Conservation (phyloP, 805 yeast species). For the Ogataea dorogensis region DNA sequence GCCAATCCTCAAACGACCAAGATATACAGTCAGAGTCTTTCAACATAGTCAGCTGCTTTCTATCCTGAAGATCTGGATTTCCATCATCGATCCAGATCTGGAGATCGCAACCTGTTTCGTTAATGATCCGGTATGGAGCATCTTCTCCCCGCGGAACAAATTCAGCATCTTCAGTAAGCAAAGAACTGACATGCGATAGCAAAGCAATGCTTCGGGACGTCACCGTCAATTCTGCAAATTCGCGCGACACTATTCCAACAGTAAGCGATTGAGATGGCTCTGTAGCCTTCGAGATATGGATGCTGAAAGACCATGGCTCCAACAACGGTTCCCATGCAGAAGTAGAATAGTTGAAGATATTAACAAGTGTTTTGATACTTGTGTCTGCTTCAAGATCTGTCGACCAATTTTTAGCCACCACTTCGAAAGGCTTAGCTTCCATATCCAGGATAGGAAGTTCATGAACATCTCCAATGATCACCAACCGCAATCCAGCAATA, state of each 20-base stretch:
- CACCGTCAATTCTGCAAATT: slow-evolving; percentile 74
- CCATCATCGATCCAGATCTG: slow-evolving; percentile 74
- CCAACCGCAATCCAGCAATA: slow-evolving; percentile 75
- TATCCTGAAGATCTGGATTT: slow-evolving; percentile 22
- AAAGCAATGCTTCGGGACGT: slow-evolving; percentile 81
- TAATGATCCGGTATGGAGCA: slow-evolving; percentile 75
- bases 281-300: slow-evolving; percentile 56
- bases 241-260: slow-evolving; percentile 72
- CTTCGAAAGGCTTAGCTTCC: slow-evolving; percentile 65
- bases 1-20: slow-evolving; percentile 97
- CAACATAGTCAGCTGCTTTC: slow-evolving; percentile 37
- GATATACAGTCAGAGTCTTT: slow-evolving; percentile 52
- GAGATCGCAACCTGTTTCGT: slow-evolving; percentile 83
- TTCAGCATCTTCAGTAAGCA: slow-evolving; percentile 51
- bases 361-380: slow-evolving; percentile 61
- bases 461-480: slow-evolving; percentile 85
- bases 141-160: slow-evolving; percentile 71
- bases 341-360: slow-evolving; percentile 81
- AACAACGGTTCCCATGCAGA: slow-evolving; percentile 95
- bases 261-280: slow-evolving; percentile 48
- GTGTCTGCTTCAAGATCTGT: slow-evolving; percentile 72
- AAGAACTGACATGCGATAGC: slow-evolving; percentile 63
- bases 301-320: slow-evolving; percentile 81
- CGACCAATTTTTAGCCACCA: slow-evolving; percentile 80
- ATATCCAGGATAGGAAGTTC: slow-evolving; percentile 86